phyloP scores from a whole-genome alignment of 345 rosid species.

The Syzygium jambos region DNA sequence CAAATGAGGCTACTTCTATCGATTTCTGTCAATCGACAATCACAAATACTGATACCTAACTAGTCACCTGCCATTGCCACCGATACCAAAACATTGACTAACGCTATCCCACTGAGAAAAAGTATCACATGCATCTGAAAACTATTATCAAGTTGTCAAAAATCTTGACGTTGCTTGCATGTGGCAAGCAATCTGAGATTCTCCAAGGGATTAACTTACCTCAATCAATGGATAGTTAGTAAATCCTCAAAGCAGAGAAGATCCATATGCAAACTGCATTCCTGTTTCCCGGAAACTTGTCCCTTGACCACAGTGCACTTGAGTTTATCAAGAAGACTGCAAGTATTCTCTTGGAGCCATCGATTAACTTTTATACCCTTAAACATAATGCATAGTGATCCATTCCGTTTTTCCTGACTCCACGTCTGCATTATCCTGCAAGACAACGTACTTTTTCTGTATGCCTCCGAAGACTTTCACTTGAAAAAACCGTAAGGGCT shows the following conservation, averaged over 20 bases:
- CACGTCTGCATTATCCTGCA: background rate
- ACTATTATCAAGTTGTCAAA: background rate
- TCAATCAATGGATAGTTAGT: background rate
- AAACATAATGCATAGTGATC: too few species aligned
- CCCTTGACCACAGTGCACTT: too few species aligned
- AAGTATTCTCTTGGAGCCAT: too few species aligned
- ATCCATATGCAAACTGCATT: too few species aligned
- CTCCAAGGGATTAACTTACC: background rate
- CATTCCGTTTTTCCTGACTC: background rate
- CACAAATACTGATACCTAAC: background rate
- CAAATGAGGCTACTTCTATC: background rate
- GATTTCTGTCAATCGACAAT: background rate
- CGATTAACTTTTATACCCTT: too few species aligned
- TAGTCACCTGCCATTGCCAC: background rate
- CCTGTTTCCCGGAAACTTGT: too few species aligned
- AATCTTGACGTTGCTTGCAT: too few species aligned
- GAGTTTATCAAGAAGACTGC: too few species aligned
- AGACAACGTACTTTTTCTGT: background rate
- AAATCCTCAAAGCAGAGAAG: too few species aligned
- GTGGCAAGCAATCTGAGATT: background rate
- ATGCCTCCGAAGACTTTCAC: background rate
- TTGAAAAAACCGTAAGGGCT: background rate
- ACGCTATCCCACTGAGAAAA: background rate
- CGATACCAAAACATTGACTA: fast-evolving
- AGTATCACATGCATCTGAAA: too few species aligned